Evolutionary conservation across 768 basidiomycete species (phyloP), one percentile per base, ranked within the genome.

Genomic region (Mycena pura): DNA sequence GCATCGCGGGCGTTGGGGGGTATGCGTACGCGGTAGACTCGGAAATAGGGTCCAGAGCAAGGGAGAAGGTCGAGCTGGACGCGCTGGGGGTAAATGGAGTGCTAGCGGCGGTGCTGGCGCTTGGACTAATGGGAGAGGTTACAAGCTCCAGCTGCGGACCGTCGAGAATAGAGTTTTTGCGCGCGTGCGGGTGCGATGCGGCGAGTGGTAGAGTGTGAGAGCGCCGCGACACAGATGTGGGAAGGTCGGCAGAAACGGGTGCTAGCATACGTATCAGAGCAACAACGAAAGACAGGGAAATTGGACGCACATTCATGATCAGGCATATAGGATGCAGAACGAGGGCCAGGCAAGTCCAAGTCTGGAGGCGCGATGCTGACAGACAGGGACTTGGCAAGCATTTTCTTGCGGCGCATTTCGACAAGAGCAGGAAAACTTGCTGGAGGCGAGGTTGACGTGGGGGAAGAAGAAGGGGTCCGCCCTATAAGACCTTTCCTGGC

Each of bases 141-240:
- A 62, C 72, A 17, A 76, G 54, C n/a, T 76, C 62, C 39, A 78
- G 72, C n/a, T 76, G 69, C 17, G 39, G 6, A 3, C 83, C 84
- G 65, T 89, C 87, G 11, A 86, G 57, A 4, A 91, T 73, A 17
- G 91, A 93, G 19, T 85, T 79, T 70, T 92, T 93, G 31, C 91
- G 85, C 0, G 89, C 91, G 62, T 93, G 91, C 0, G 91, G 91
- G 67, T 93, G 91, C 39, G 84, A 80, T 1, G 85, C 76, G 1
- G 84, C 77, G 0, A 89, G 75, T 6, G 83, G 76, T 24, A 89
- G 80, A 65, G 44, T 73, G 74, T 47, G 77, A 73, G n/a, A 77
- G 74, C 21, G 74, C 65, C 25, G 78, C 70, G 57, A 50, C 24
- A 66, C 14, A 50, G 51, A 56, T 45, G 46, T 51, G 29, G 53